phyloP scores from a whole-genome alignment of 2,329 filamentous ascomycete genomes.

The Fusarium algeriense region DNA sequence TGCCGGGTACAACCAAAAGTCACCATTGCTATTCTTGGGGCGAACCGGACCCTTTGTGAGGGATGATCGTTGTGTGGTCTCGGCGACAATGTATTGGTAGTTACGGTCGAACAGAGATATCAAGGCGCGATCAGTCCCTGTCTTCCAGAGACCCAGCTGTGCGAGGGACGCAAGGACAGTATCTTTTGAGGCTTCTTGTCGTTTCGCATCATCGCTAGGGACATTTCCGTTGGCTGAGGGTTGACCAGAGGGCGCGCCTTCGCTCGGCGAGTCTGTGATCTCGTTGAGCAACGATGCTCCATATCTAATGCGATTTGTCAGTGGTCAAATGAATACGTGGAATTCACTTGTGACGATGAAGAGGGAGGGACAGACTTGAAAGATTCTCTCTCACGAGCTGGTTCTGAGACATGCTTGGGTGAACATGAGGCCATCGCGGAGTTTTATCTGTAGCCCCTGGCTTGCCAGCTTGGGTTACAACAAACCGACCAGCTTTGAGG shows the following conservation, averaged over 20 bases:
- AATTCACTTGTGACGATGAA: background rate
- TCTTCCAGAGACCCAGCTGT: slow-evolving; percentile 60
- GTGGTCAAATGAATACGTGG: background rate
- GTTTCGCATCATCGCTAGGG: background rate
- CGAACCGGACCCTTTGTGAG: slow-evolving; percentile 51
- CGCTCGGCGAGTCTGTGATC: slow-evolving; percentile 14
- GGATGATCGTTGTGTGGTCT: slow-evolving; percentile 56
- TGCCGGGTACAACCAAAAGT: slow-evolving; percentile 45
- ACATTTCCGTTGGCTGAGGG: background rate
- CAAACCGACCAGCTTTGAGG: background rate
- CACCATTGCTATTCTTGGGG: slow-evolving; percentile 13
- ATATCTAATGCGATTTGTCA: slow-evolving; percentile 18
- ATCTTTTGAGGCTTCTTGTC: slow-evolving; percentile 42
- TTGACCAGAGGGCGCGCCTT: slow-evolving; percentile 10
- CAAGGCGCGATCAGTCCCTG: slow-evolving; percentile 57
- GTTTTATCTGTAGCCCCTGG: background rate
- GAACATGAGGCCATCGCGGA: slow-evolving; percentile 15
- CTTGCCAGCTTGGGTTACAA: background rate
- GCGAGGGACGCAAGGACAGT: slow-evolving; percentile 60
- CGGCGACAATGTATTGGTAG: slow-evolving; percentile 63
- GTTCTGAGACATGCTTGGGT: slow-evolving; percentile 25
- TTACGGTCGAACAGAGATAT: slow-evolving; percentile 64
- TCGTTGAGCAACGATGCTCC: slow-evolving; percentile 29
- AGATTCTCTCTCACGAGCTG: slow-evolving; percentile 30
- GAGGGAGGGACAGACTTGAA: slow-evolving; percentile 26